Evolutionary conservation across 2,329 filamentous ascomycete species (phyloP).

Genomic region (Davidsoniella neocaledoniae): DNA sequence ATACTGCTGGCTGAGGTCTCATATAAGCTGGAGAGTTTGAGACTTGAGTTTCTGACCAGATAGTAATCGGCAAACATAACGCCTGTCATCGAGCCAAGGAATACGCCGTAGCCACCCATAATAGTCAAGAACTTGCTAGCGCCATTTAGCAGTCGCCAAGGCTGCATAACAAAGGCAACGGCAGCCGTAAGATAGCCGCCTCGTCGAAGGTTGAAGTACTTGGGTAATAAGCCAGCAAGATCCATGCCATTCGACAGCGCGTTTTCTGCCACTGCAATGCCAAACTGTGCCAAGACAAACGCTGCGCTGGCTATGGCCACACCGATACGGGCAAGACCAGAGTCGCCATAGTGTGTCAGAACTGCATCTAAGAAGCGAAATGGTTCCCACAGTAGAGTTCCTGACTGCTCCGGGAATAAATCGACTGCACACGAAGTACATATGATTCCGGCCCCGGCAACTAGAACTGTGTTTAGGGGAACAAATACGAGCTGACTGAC

Average conservation of each 20-base stretch:
- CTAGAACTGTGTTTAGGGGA: slow-evolving; percentile 20
- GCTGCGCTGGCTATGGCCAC: slow-evolving; percentile 17
- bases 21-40: slow-evolving; percentile 26
- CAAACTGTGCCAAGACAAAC: slow-evolving; percentile 29
- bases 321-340: slow-evolving; percentile 14
- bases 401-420: slow-evolving; percentile 26
- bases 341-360: slow-evolving; percentile 21
- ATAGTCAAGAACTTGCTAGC: slow-evolving; percentile 19
- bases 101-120: slow-evolving; percentile 20
- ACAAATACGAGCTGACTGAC: slow-evolving; percentile 26
- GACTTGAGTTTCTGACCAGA: slow-evolving; percentile 20
- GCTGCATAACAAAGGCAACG: slow-evolving; percentile 9
- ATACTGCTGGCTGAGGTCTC: slow-evolving; percentile 21
- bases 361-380: slow-evolving; percentile 29
- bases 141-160: slow-evolving; percentile 20
- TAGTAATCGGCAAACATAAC: slow-evolving; percentile 25
- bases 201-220: slow-evolving; percentile 12
- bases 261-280: slow-evolving; percentile 12
- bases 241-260: slow-evolving; percentile 12
- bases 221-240: slow-evolving; percentile 10
- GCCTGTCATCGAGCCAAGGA: slow-evolving; percentile 25
- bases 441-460: slow-evolving; percentile 21
- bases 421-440: slow-evolving; percentile 25
- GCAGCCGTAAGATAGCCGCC: slow-evolving; percentile 9
- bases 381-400: slow-evolving; percentile 25